Base-by-base conservation (phyloP, 1,139 yeast genomes). In the Geotrichum aggregatum region DNA sequence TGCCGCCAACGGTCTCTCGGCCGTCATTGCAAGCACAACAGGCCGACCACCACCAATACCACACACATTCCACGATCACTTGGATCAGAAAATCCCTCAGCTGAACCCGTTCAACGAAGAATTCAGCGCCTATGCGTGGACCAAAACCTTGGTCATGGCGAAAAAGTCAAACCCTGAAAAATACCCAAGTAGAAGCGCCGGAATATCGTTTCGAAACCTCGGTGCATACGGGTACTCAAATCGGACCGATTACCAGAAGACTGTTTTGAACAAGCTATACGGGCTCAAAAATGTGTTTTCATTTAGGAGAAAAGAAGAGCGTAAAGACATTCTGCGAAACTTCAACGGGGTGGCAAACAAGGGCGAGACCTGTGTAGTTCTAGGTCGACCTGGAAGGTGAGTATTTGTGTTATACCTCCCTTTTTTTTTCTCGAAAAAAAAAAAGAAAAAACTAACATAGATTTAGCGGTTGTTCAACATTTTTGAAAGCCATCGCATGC, bases 201-300 rank as follows among this genome's bases (percentile, higher is more conserved):
- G 95, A 10, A 73, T 88, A 36, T 77, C 84, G 3, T 88, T 83
- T 74, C 76, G 78, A 56, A 71, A 85, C 61, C 70, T 88, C 59
- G 71, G 85, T 52, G 94, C 91, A 1, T 78, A 75, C 58, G 96
- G 96, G 54, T 76, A 77, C 55, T 88, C 92, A 7, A 74, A 84
- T 2, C 94, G 84, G 63, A 78, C 89, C 2, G 92, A 86, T 62
- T 88, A 84, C 68, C 95, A 87, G 67, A 73, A 84, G 22, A 87
- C 91, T 1, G 83, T 85, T 7, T 63, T 76, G 22, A 87, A 84
- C 63, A 71, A 11, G 4, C 2, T 39, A 5, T 39, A 39, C 16
- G 10, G 8, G 30, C 31, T 39, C 16, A 22, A 22, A 13, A 16
- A 39, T n/a, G 28, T 76, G 11, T 69, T 64, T 4, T 49, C 62